Evolutionary conservation across 108 stramenopile species (phyloP).

Genomic region (Pseudonitzschia pungens): DNA sequence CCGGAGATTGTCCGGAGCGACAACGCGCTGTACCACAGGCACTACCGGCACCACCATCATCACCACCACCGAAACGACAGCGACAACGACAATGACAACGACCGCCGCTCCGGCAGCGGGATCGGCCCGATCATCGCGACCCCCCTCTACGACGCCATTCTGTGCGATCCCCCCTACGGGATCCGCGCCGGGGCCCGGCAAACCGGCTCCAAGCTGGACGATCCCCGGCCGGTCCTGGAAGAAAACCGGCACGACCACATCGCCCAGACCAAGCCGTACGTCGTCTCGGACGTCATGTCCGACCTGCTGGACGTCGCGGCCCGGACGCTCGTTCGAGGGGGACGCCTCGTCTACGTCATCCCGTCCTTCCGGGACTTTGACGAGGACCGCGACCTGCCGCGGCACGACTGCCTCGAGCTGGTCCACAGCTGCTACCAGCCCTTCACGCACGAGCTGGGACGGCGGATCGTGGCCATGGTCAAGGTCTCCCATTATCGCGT

Average conservation of each 20-base stretch:
- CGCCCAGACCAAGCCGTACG: constrained; percentile 87
- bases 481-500: constrained; percentile 73
- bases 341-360: constrained; percentile 86
- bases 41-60: constrained; percentile 49
- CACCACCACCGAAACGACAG: neutral
- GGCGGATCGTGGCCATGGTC: constrained; percentile 81
- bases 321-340: constrained; percentile 64
- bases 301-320: constrained; percentile 90
- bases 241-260: constrained; percentile 91
- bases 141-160: constrained; percentile 78
- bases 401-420: constrained; percentile 78
- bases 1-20: constrained; percentile 94
- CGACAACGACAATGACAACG: neutral
- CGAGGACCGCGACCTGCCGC: constrained; percentile 64
- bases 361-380: constrained; percentile 85
- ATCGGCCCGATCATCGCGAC: neutral
- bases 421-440: constrained; percentile 85
- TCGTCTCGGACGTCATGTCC: constrained; percentile 89
- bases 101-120: no score
- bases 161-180: constrained; percentile 86
- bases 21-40: constrained; percentile 84
- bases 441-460: constrained; percentile 68
- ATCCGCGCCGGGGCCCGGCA: constrained; percentile 95
- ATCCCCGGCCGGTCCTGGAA: constrained; percentile 60
- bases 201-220: constrained; percentile 55